Conservation (phyloP, 805 yeast species). For the Lipomyces kockii region DNA sequence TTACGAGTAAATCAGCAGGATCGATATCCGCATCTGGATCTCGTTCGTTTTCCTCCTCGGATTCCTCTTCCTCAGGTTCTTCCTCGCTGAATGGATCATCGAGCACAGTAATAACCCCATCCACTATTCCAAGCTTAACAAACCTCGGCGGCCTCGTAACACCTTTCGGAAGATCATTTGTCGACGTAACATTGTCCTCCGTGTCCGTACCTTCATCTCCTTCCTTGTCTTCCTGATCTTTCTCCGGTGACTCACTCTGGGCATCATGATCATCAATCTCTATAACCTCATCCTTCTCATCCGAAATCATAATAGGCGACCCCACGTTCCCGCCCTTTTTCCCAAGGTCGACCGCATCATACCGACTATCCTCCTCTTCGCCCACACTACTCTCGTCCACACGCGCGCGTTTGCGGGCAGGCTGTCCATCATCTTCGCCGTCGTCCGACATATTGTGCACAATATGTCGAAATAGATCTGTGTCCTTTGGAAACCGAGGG, state of each 20-base stretch:
- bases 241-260: background rate
- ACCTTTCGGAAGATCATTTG: constrained; percentile 20
- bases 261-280: background rate
- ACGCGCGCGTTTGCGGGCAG: constrained; percentile 8
- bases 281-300: background rate
- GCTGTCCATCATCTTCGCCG: constrained; percentile 6
- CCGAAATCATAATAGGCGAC: constrained; percentile 6
- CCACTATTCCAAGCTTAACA: constrained; percentile 23
- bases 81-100: constrained; percentile 33
- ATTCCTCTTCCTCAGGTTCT: constrained; percentile 14
- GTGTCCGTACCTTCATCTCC: background rate
- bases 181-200: background rate
- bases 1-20: constrained; percentile 29
- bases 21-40: constrained; percentile 7
- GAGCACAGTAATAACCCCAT: constrained; percentile 30
- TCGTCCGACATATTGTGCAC: constrained; percentile 22
- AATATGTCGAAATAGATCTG: constrained; percentile 10
- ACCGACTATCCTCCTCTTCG: constrained; percentile 28
- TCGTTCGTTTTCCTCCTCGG: constrained; percentile 14
- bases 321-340: background rate
- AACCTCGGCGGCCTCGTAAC: constrained; percentile 31
- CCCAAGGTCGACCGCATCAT: constrained; percentile 13
- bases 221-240: background rate
- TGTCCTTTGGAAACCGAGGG: background rate
- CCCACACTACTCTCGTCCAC: constrained; percentile 1